Conservation (phyloP, 257 asterid genomes). For the Cinchona pubescens region DNA sequence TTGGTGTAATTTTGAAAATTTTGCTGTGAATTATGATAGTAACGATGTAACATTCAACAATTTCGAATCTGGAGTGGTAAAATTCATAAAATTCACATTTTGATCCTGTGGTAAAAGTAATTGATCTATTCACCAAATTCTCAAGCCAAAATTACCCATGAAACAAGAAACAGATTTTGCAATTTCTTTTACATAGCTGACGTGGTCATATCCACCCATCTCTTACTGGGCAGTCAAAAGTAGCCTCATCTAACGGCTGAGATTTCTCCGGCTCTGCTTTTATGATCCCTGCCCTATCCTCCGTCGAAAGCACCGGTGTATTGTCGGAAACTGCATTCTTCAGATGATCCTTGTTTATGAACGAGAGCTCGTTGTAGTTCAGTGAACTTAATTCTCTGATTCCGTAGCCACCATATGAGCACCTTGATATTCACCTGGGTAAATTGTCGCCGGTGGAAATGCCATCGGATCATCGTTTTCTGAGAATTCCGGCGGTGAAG, state of each 20-base stretch:
- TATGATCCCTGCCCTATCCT: too few relatives aligned
- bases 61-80: too few relatives aligned
- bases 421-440: background rate
- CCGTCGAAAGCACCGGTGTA: conserved; percentile 1
- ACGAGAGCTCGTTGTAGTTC: background rate
- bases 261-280: background rate
- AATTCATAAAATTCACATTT: background rate
- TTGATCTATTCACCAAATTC: background rate
- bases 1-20: too few relatives aligned
- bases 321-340: background rate
- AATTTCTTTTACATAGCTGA: background rate
- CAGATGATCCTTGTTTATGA: background rate
- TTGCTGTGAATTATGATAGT: too few relatives aligned
- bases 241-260: background rate
- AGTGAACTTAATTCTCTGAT: background rate
- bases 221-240: conserved; percentile 18
- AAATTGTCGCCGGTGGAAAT: conserved; percentile 1
- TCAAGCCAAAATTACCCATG: background rate
- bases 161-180: background rate
- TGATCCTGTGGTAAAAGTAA: background rate
- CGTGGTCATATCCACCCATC: conserved; percentile 9
- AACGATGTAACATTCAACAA: too few relatives aligned
- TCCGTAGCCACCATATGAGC: background rate
- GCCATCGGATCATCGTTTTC: conserved; percentile 23
- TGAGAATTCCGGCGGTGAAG: conserved; percentile 16